These are phyloP conservation scores for Potentilla sterilis DNA, from an alignment of 306 rosid species.

Conservation along the genomic window DNA sequence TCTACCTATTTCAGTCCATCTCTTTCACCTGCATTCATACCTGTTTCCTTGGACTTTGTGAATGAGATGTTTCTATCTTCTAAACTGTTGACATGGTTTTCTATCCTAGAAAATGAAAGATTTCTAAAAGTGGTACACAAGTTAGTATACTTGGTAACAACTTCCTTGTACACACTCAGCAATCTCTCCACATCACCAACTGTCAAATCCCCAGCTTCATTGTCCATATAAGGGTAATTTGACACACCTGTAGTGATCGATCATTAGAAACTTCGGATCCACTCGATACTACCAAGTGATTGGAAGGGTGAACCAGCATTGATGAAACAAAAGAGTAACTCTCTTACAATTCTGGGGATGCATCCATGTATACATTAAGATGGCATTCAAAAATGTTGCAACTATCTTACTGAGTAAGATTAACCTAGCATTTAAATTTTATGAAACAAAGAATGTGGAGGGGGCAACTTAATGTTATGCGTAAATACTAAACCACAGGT, in stretches of 20 bases:
- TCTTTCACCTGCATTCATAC: slow-evolving; percentile 5
- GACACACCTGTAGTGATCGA: slow-evolving; percentile 30
- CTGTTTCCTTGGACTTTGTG: background rate
- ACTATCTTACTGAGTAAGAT: background rate
- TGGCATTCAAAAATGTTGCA: background rate
- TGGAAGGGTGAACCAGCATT: background rate
- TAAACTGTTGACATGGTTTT: slow-evolving; percentile 32
- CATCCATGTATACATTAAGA: background rate
- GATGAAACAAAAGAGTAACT: background rate
- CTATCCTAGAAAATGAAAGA: slow-evolving; percentile 39
- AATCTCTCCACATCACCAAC: slow-evolving; percentile 52
- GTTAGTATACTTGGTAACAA: slow-evolving; percentile 47
- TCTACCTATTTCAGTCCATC: background rate
- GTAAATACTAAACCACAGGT: background rate
- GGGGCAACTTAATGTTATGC: background rate
- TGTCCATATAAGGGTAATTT: slow-evolving; percentile 57
- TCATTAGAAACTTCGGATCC: slow-evolving; percentile 12
- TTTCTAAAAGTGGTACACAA: slow-evolving; percentile 36
- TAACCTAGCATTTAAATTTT: background rate
- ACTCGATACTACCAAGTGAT: background rate
- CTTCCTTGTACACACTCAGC: slow-evolving; percentile 50
- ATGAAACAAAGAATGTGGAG: background rate
- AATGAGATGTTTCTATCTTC: slow-evolving; percentile 16
- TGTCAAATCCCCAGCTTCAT: slow-evolving; percentile 50
- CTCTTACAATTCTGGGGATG: background rate